Evolutionary conservation across 1,284 basidiomycete genomes (phyloP).

Genomic region (Ceraceosorus bombacis): DNA sequence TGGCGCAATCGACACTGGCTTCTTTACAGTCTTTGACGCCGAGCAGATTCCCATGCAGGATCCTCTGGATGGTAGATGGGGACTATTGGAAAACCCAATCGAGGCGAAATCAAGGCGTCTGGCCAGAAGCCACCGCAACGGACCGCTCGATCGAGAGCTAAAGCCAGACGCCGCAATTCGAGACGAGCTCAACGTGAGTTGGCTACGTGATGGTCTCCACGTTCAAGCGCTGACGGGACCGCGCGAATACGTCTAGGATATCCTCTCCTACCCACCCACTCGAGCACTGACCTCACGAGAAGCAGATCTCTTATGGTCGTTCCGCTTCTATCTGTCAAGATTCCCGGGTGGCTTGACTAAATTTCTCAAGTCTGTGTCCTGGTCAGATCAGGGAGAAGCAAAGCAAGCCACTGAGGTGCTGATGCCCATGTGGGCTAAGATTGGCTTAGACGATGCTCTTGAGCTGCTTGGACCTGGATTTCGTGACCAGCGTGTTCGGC

Average conservation of each 20-base stretch:
- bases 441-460: slow-evolving; percentile 90
- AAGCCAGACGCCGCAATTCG: slow-evolving; percentile 90
- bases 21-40: slow-evolving; percentile 84
- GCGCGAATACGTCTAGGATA: slow-evolving; percentile 39
- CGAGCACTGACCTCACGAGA: slow-evolving; percentile 79
- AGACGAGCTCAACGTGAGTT: slow-evolving; percentile 74
- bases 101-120: slow-evolving; percentile 93
- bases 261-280: slow-evolving; percentile 84
- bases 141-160: slow-evolving; percentile 86
- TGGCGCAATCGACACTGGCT: slow-evolving; percentile 53
- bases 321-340: slow-evolving; percentile 86
- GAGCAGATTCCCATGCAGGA: slow-evolving; percentile 57
- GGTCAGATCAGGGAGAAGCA: slow-evolving; percentile 90
- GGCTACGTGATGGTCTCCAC: background rate
- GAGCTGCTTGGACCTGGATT: slow-evolving; percentile 88
- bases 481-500: slow-evolving; percentile 79
- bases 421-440: slow-evolving; percentile 91
- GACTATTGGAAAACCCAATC: slow-evolving; percentile 75
- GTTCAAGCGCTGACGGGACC: background rate
- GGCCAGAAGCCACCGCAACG: slow-evolving; percentile 86
- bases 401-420: slow-evolving; percentile 95
- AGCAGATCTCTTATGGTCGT: slow-evolving; percentile 96
- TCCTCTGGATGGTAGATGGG: background rate
- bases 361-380: slow-evolving; percentile 95
- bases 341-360: slow-evolving; percentile 86